These are phyloP conservation scores for Besnoitia besnoiti DNA, from an alignment of 169 alveolate species.

Conservation along the genomic window DNA sequence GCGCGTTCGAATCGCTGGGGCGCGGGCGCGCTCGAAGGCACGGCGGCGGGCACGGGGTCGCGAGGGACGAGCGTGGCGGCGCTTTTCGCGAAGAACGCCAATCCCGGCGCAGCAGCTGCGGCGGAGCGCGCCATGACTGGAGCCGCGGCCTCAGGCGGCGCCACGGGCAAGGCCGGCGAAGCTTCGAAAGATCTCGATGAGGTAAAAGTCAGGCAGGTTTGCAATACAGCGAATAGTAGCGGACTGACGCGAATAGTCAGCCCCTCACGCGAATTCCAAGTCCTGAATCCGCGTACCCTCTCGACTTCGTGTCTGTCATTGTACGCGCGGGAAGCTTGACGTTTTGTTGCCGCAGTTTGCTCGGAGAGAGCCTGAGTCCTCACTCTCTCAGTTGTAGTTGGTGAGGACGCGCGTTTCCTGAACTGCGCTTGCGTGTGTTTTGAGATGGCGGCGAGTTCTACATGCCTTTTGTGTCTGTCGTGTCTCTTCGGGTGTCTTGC, in stretches of 20 bases:
- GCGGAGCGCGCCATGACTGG: background rate
- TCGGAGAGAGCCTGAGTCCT: no score
- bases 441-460: background rate
- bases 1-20: background rate
- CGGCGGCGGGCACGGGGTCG: background rate
- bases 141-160: background rate
- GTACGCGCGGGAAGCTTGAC: no score
- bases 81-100: background rate
- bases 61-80: background rate
- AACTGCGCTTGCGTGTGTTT: background rate
- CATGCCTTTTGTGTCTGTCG: background rate
- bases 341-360: no score
- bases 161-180: background rate
- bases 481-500: background rate
- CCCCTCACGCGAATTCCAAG: no score
- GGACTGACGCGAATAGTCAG: no score
- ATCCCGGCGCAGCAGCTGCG: background rate
- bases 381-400: no score
- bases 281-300: no score
- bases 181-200: background rate
- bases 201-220: no score
- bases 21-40: no score
- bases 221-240: no score
- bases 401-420: no score
- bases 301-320: no score